A percentile compares a stretch with the other conserved stretches of the same genome.
Evolutionary conservation across 371 early-diverging fungal species (phyloP).

Genomic region (Rhizopus arrhizus): DNA sequence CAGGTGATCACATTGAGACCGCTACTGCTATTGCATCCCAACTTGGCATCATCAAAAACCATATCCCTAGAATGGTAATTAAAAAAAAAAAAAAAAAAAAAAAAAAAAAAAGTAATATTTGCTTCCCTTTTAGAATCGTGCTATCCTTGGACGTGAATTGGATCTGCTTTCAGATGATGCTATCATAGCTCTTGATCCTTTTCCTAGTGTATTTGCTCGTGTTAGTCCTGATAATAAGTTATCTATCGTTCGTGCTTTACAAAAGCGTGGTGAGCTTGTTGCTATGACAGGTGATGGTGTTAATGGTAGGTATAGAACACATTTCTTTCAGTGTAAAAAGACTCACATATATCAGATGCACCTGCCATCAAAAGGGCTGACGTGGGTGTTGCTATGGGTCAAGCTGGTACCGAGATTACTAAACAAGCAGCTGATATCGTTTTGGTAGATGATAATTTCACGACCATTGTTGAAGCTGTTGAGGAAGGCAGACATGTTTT

Average conservation of each 20-base stretch:
- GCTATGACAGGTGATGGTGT: constrained; percentile 92
- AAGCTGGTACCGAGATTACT: constrained; percentile 84
- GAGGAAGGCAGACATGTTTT: constrained; percentile 82
- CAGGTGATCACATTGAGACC: constrained; percentile 89
- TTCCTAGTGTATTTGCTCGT: constrained; percentile 93
- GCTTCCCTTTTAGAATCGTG: constrained; percentile 43
- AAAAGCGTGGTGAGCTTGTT: constrained; percentile 71
- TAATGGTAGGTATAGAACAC: constrained; percentile 42
- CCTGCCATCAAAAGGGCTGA: constrained; percentile 91
- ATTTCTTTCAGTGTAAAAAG: no score
- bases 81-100: no score
- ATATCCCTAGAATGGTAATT: constrained; percentile 47
- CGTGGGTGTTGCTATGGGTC: constrained; percentile 92
- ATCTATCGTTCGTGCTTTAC: constrained; percentile 92
- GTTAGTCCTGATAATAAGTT: constrained; percentile 96
- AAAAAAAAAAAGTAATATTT: no score
- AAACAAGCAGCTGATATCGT: constrained; percentile 90
- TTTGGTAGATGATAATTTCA: constrained; percentile 79
- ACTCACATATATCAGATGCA: constrained; percentile 70
- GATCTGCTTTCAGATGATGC: constrained; percentile 85
- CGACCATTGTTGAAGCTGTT: constrained; percentile 78
- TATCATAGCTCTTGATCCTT: constrained; percentile 74
- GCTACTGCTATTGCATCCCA: constrained; percentile 89
- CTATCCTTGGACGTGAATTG: constrained; percentile 86
- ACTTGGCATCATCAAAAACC: constrained; percentile 78